Conservation (phyloP, 2,329 filamentous ascomycete species). For the Trichophyton simii region DNA sequence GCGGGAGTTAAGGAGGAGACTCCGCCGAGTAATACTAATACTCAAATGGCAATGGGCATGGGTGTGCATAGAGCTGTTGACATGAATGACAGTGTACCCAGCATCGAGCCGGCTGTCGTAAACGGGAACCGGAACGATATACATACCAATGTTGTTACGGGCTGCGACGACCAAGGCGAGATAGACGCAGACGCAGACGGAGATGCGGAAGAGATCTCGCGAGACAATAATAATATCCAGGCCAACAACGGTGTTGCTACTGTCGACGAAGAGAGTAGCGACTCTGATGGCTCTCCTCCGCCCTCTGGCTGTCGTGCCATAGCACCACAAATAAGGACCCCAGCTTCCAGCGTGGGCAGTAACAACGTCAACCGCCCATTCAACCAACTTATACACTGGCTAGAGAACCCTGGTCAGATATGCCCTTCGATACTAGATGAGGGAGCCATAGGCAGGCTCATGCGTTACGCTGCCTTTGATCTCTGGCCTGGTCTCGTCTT, state of each 20-base stretch:
- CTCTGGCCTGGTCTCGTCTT: constrained; percentile 15
- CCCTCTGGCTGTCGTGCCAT: background rate
- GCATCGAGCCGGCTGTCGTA: background rate
- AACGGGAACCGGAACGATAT: background rate
- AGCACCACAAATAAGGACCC: background rate
- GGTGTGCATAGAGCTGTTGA: background rate
- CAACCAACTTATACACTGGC: constrained; percentile 11
- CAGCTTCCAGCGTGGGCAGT: background rate
- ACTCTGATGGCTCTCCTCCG: constrained; percentile 1
- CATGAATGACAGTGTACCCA: background rate
- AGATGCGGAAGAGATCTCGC: background rate
- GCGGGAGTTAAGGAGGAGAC: background rate
- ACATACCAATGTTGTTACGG: background rate
- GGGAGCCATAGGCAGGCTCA: constrained; percentile 13
- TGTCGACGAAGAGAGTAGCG: background rate
- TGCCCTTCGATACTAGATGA: constrained; percentile 13
- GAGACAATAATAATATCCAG: background rate
- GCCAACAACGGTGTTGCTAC: background rate
- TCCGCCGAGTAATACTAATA: background rate
- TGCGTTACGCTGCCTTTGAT: constrained; percentile 14
- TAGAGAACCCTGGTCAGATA: constrained; percentile 9
- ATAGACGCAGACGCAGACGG: background rate
- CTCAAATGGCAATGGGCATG: background rate
- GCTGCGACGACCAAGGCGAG: background rate
- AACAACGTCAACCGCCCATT: constrained; percentile 10